A percentile compares a stretch with the other conserved stretches of the same genome.
These are phyloP conservation scores for Fonsecaea nubica DNA, from an alignment of 2,329 filamentous ascomycete genomes.

Conservation along the genomic window DNA sequence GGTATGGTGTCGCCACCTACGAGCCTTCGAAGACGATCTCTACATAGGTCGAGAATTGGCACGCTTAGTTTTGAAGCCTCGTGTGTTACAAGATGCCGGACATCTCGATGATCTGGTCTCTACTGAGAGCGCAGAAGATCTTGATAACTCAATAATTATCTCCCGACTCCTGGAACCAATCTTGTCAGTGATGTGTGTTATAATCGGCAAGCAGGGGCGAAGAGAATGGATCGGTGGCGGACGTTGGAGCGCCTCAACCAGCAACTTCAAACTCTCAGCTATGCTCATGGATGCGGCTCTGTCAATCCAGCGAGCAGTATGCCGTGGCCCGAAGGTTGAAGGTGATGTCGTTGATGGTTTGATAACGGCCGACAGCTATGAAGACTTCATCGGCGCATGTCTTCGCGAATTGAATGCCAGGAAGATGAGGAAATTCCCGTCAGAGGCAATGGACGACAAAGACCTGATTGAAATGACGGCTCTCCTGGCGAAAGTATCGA, in stretches of 20 bases:
- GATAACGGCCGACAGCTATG: background rate
- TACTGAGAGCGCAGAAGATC: background rate
- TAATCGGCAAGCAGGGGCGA: background rate
- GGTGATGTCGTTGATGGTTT: background rate
- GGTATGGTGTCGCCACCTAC: background rate
- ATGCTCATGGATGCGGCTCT: background rate
- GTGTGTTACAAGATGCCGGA: background rate
- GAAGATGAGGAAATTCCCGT: too few relatives aligned
- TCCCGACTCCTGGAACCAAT: background rate
- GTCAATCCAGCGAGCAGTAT: background rate
- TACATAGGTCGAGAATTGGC: background rate
- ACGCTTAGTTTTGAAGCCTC: background rate
- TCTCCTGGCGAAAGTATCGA: background rate
- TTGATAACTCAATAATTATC: background rate
- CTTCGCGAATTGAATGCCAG: background rate
- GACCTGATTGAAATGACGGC: background rate
- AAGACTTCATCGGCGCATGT: background rate
- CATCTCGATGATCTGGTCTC: background rate
- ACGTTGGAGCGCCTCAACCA: too few relatives aligned
- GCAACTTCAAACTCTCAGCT: background rate
- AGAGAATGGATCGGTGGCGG: background rate
- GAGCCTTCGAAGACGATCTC: background rate
- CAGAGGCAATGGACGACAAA: background rate
- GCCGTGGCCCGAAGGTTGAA: background rate
- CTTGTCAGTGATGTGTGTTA: background rate